A percentile compares a stretch with the other conserved stretches of the same genome.
Evolutionary conservation across 495 filamentous ascomycete genomes (phyloP).

Genomic region (Parathielavia appendiculata): DNA sequence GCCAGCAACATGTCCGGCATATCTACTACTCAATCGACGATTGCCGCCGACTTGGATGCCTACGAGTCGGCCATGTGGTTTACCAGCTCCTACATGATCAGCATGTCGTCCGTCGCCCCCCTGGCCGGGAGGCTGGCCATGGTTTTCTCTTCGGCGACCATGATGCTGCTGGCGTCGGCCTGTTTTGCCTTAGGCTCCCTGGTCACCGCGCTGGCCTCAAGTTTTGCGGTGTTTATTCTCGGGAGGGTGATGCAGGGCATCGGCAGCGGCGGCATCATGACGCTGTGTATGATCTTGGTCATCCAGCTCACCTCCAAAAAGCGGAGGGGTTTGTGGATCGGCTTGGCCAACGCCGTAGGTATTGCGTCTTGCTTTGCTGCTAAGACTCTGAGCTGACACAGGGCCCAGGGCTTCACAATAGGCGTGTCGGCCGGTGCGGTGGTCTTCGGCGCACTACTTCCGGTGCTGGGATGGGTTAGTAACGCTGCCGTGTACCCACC

Average conservation of each 20-base stretch:
- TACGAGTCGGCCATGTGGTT: slow-evolving; percentile 71
- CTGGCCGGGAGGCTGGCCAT: slow-evolving; percentile 60
- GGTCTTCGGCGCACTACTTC: slow-evolving; percentile 58
- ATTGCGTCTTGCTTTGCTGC: neutral
- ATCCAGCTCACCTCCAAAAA: slow-evolving; percentile 61
- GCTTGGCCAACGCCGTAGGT: slow-evolving; percentile 46
- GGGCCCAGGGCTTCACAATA: slow-evolving; percentile 53
- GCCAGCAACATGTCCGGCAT: slow-evolving; percentile 72
- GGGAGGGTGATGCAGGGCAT: slow-evolving; percentile 60
- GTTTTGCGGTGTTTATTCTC: slow-evolving; percentile 56
- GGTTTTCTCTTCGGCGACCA: slow-evolving; percentile 60
- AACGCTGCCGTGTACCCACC: neutral
- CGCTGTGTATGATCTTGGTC: slow-evolving; percentile 61
- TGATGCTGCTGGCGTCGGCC: slow-evolving; percentile 51
- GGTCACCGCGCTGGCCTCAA: slow-evolving; percentile 53
- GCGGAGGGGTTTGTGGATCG: slow-evolving; percentile 63
- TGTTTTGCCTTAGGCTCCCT: slow-evolving; percentile 58
- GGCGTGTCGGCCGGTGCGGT: slow-evolving; percentile 68
- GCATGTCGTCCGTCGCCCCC: slow-evolving; percentile 60
- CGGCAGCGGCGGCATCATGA: slow-evolving; percentile 62
- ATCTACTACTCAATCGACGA: slow-evolving; percentile 64
- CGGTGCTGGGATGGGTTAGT: slow-evolving; percentile 63
- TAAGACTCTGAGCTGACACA: neutral
- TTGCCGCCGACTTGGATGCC: slow-evolving; percentile 66
- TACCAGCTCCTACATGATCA: slow-evolving; percentile 67